Conservation (phyloP, 352 stramenopile genomes). For the Phytopythium litorale region DNA sequence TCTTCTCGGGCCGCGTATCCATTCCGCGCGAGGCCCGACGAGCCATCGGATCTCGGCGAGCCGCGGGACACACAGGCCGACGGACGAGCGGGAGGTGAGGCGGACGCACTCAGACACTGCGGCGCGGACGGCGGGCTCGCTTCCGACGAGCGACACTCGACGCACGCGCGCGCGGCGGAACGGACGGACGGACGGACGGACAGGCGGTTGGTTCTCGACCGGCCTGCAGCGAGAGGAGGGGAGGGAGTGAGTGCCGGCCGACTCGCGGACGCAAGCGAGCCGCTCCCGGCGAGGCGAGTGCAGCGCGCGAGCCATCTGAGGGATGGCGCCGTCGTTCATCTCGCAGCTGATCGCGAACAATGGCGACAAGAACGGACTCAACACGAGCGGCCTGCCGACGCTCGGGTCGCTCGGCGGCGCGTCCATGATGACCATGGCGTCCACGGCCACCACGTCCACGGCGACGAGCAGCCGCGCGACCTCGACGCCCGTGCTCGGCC, state of each 20-base stretch:
- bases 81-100: neutral
- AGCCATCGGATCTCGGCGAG: neutral
- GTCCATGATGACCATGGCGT: slow-evolving; percentile 1
- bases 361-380: slow-evolving; percentile 16
- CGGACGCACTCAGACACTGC: neutral
- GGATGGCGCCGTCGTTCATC: slow-evolving; percentile 59
- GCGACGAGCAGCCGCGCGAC: neutral
- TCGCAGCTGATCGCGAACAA: slow-evolving; percentile 42
- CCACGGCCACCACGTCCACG: neutral
- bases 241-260: neutral
- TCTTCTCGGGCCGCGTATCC: neutral
- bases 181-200: too few species aligned
- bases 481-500: neutral
- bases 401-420: slow-evolving; percentile 9
- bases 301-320: too few species aligned
- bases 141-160: too few species aligned
- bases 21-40: neutral
- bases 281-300: neutral
- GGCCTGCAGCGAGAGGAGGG: too few species aligned
- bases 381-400: slow-evolving; percentile 10
- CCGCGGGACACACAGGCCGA: too few species aligned
- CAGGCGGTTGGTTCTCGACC: too few species aligned
- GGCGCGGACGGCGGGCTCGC: too few species aligned
- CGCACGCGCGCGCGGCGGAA: too few species aligned
- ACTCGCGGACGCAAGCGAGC: slow-evolving; percentile 12